Percentiles rank a stretch among this genome's conserved stretches.
Evolutionary conservation across 140 eudicot species (phyloP).

Genomic region (Oenanthe javanica): DNA sequence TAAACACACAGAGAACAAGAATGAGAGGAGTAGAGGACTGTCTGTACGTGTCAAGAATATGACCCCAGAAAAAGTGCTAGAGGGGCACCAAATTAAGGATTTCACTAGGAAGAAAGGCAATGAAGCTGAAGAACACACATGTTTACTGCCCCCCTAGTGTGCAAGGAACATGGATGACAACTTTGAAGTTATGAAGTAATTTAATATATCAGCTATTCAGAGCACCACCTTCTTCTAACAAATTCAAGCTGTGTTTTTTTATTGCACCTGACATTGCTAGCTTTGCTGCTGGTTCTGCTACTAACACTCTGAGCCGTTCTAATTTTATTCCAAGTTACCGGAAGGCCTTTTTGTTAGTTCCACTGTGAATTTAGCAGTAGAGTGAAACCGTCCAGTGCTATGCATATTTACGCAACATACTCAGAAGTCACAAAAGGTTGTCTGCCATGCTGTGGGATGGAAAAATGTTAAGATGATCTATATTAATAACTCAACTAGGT

Average conservation of each 20-base stretch:
- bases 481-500: too few species aligned
- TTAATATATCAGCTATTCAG: background rate
- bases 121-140: too few species aligned
- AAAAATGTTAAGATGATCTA: too few species aligned
- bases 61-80: constrained; percentile 56
- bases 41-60: constrained; percentile 46
- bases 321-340: background rate
- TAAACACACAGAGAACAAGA: constrained; percentile 52
- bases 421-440: too few species aligned
- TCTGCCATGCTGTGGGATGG: too few species aligned
- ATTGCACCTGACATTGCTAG: background rate
- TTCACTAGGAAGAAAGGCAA: constrained; percentile 71
- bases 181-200: constrained; percentile 28
- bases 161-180: constrained; percentile 87
- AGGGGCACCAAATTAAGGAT: constrained; percentile 52
- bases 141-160: constrained; percentile 55
- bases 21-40: constrained; percentile 46
- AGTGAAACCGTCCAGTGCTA: background rate
- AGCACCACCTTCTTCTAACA: too few species aligned
- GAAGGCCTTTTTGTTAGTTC: background rate
- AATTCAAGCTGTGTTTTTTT: too few species aligned
- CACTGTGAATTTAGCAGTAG: background rate
- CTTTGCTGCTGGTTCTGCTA: background rate
- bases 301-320: background rate
- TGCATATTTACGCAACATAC: background rate